Base-by-base conservation (phyloP, 192 early-diverging fungal species). In the Phycomyces blakesleeanus region DNA sequence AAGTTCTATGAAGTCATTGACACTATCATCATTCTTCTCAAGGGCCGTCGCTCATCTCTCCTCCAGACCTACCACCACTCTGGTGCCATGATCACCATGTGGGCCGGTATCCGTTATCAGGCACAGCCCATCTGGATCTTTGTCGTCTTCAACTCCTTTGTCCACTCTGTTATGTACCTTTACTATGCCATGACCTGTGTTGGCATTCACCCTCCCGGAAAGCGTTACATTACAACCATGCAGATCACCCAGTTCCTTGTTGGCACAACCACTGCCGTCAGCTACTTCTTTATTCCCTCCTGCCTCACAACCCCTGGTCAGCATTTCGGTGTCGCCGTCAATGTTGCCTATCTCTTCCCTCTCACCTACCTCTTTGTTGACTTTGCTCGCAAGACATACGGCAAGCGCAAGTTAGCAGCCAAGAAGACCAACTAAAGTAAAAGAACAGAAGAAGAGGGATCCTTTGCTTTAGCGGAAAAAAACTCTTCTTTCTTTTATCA, bases 1-100 rank as follows among this genome's bases (percentile, higher is more conserved):
- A 92, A 92, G 75, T 90, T 84, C 72, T 94, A 93, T 76, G 93
- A 94, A 71, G 81, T 94, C 34, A 80, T 94, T 52, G 93, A 94
- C 65, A 94, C 93, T 54, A 82, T 87, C 69, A 93, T 94, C 68
- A 89, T 94, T 63, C 67, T 94, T 47, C 52, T 88, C 24, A 92
- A 94, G 71, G 89, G 89, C 26, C 84, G 85, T 52, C 80, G 80
- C 50, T 87, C 89, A 0, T 90, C 88, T 20, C 78, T 91, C 15
- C 77, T 94, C 47, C 90, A 94, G 79, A 87, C 86, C 42, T 94
- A 91, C 78, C 92, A 94, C 71, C 92, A 92, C 67, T 85, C 89
- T 7, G 90, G 90, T 41, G 87, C 90, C 37, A 94, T 94, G 67
- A 70, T 91, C 69, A 83, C 87, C 49, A 92, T 90, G 89, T 91